A percentile compares a stretch with the other conserved stretches of the same genome.
phyloP scores from a whole-genome alignment of 2,329 filamentous ascomycete genomes.

The Colletotrichum musicola region DNA sequence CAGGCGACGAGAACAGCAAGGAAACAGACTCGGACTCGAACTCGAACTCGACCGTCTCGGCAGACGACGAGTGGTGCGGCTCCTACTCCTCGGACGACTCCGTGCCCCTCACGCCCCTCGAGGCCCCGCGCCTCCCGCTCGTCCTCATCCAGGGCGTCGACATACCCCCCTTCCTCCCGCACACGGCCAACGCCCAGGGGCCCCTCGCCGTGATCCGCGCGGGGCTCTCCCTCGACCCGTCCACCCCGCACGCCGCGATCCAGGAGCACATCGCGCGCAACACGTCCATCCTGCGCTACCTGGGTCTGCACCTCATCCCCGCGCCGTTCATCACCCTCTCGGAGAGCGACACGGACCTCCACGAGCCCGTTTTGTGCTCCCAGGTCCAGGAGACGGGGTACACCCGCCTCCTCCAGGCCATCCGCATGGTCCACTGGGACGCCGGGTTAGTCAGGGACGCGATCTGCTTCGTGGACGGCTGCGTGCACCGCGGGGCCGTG shows the following conservation, averaged over 20 bases:
- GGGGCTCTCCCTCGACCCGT: constrained; percentile 31
- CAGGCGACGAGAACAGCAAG: not conserved
- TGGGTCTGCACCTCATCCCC: constrained; percentile 34
- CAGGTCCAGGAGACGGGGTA: too few species aligned
- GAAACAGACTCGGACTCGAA: too few species aligned
- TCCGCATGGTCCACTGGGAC: constrained; percentile 30
- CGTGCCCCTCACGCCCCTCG: not conserved
- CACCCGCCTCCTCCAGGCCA: constrained; percentile 16
- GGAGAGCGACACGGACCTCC: not conserved
- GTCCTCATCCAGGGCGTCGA: not conserved
- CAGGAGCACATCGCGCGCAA: constrained; percentile 41
- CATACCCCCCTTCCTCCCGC: constrained; percentile 22
- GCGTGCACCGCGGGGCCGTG: not conserved
- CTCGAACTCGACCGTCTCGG: constrained; percentile 13
- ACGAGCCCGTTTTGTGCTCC: too few species aligned
- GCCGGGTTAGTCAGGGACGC: constrained; percentile 21
- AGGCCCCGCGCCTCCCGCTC: not conserved
- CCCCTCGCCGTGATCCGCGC: constrained; percentile 33
- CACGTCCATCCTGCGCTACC: constrained; percentile 41
- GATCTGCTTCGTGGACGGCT: constrained; percentile 22
- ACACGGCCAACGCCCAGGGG: not conserved
- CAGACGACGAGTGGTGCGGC: not conserved
- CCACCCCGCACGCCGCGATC: constrained; percentile 21
- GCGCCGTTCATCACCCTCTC: constrained; percentile 14
- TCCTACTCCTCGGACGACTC: constrained; percentile 2